phyloP scores from a whole-genome alignment of 2,329 filamentous ascomycete species.

The Apiospora marii region DNA sequence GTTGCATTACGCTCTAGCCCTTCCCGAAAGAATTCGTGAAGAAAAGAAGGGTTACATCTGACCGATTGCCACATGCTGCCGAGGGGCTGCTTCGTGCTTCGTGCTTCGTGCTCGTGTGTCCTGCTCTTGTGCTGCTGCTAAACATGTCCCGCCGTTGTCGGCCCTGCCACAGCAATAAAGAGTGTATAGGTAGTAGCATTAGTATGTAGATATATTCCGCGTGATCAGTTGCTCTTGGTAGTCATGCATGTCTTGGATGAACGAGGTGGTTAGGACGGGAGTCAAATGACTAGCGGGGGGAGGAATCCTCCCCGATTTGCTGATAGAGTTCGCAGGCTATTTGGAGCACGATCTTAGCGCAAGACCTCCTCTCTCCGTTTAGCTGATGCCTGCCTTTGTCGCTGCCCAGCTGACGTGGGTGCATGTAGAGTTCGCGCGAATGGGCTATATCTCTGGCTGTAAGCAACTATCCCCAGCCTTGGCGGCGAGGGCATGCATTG shows the following conservation, averaged over 20 bases:
- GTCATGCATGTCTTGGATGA: constrained; percentile 13
- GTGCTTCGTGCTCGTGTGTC: background rate
- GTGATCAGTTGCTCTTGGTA: constrained; percentile 13
- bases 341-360: constrained; percentile 6
- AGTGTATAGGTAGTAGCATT: background rate
- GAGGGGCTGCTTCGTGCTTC: background rate
- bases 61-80: constrained; percentile 15
- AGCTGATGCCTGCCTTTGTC: background rate
- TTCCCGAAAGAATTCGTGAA: constrained; percentile 3
- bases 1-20: constrained; percentile 12
- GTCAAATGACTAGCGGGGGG: background rate
- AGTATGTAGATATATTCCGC: background rate
- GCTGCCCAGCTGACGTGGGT: background rate
- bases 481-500: background rate
- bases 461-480: background rate
- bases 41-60: constrained; percentile 1
- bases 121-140: background rate
- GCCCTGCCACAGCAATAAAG: constrained; percentile 1
- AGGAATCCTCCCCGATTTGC: constrained; percentile 17
- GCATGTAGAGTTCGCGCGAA: background rate
- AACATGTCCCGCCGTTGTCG: background rate
- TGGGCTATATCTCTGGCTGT: background rate
- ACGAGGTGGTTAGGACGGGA: background rate
- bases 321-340: background rate
- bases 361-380: background rate